Base-by-base conservation (phyloP, 2,329 filamentous ascomycete species). In the Nemania abortiva region DNA sequence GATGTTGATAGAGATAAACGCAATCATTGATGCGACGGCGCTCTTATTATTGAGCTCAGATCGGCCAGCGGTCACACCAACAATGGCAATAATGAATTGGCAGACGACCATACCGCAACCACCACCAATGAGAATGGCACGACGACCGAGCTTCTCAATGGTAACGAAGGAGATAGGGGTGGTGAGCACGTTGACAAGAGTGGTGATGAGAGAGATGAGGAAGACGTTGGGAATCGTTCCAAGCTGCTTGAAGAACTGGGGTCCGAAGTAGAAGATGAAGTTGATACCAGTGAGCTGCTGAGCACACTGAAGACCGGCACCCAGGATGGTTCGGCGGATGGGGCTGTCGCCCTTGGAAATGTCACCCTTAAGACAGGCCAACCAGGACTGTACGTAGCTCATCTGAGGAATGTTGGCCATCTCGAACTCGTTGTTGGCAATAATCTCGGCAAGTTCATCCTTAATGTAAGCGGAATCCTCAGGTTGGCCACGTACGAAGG, bases 1-100 rank as follows among this genome's bases (percentile, higher is more conserved):
- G 82, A 94, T 93, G 85, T 92, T 92, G 82, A 94, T 87, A 82
- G 89, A 91, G 78, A 92, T 93, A 83, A 93, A 92, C 63, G 90
- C 88, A 73, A 94, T 92, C 82, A 91, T 87, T 49, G 88, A 86
- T 45, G 75, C 75, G 49, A 79, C 76, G n/a, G 80, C 81, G 13
- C 60, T 60, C 27, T 66, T 31, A 69, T 85, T 81, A 73, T 81
- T 59, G 34, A 75, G 61, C 1, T 69, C 61, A 18, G 65, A 34
- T 3, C 66, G 60, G 53, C 82, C 83, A 49, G 83, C 81, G 20
- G 83, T 84, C 52, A 84, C 82, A 74, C 85, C 86, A 27, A 88
- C 73, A 66, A 91, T 89, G 63, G 86, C 91, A 65, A 92, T 90
- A 76, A 93, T 85, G 84, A 92, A 91, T 79, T 93, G 89, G 42